Evolutionary conservation across 2,329 filamentous ascomycete genomes (phyloP).

Genomic region (Phialophora tarda): DNA sequence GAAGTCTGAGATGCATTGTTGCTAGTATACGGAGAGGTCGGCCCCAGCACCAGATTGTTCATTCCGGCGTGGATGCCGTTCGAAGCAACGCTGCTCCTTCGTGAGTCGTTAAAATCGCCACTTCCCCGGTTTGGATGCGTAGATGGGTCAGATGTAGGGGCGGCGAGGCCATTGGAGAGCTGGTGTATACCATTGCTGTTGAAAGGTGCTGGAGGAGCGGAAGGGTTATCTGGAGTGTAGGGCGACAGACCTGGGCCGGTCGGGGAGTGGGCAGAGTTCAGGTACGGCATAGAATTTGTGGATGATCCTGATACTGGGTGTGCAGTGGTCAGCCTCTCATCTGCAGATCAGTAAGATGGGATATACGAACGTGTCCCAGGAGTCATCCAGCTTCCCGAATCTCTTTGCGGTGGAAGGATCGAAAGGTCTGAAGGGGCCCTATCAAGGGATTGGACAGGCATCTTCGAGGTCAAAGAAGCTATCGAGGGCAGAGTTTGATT

Average conservation of each 20-base stretch:
- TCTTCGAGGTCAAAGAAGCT: conserved; percentile 54
- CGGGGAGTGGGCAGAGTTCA: conserved; percentile 54
- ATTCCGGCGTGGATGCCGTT: conserved; percentile 58
- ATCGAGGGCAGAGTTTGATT: conserved; percentile 55
- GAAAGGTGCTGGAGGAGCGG: conserved; percentile 48
- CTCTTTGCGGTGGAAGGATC: conserved; percentile 57
- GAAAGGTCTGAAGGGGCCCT: conserved; percentile 52
- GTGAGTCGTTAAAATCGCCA: conserved; percentile 53
- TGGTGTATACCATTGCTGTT: conserved; percentile 46
- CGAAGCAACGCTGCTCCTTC: conserved; percentile 55
- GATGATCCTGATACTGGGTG: conserved; percentile 50
- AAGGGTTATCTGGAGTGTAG: conserved; percentile 48
- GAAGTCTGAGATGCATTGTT: conserved; percentile 52
- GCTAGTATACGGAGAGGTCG: conserved; percentile 52
- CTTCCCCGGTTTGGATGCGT: conserved; percentile 53
- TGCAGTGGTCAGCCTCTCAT: conserved; percentile 10
- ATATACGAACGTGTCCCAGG: conserved; percentile 59
- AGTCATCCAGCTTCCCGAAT: conserved; percentile 66
- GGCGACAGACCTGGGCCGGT: conserved; percentile 51
- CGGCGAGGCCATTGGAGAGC: conserved; percentile 57
- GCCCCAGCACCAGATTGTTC: conserved; percentile 54
- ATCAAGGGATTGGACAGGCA: conserved; percentile 46
- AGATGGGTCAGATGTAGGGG: conserved; percentile 61
- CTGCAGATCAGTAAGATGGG: conserved; percentile 35
- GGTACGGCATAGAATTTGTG: conserved; percentile 52